Evolutionary conservation across 179 eudicot species (phyloP), one percentile per base, ranked within the genome.

Genomic region (Camellia oleifera): DNA sequence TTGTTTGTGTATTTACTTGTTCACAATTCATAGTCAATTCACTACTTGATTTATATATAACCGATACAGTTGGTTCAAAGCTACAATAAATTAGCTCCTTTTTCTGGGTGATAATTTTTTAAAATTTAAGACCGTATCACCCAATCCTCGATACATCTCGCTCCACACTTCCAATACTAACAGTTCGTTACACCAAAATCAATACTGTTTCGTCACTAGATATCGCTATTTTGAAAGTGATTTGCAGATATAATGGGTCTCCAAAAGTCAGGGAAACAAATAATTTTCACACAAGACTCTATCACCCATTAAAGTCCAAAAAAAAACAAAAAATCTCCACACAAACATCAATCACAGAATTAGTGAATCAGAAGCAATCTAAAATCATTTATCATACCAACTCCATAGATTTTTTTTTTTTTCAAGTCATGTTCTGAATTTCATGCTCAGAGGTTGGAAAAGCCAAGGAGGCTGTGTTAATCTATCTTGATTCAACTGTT

Each of bases 331-430:
- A 4, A 57, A 17, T 14, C 48, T 26, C 58, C 64, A 69, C 50
- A 68, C 14, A 76, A 53, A 70, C 71, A 76, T 48, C 60, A 69
- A 72, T 42, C 65, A 69, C 74, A 62, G 72, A 75, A 62, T 62
- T 62, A 62, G 23, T 62, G 14, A 3, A 26, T 26, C 23, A 5
- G 20, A 69, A 9, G 17, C 5, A 40, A 42, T 64, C 68, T 64
- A 64, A 60, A 60, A 64, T 64, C 42, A 7, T 20, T 32, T 7
- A 64, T 64, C 40, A 6, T 65, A 8, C 69, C 11, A 65, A 20
- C 44, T 8, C 12, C 42, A 26, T 6, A 65, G 12, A 26, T 45
- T 44, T 45, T 32, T 32, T 26, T 23, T 26, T 32, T 32, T 69
- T 44, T 44, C 69, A 67, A 67, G 70, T 40, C 70, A 67, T 67